Base-by-base conservation (phyloP, 805 yeast genomes). In the Sporopachydermia lactativora region DNA sequence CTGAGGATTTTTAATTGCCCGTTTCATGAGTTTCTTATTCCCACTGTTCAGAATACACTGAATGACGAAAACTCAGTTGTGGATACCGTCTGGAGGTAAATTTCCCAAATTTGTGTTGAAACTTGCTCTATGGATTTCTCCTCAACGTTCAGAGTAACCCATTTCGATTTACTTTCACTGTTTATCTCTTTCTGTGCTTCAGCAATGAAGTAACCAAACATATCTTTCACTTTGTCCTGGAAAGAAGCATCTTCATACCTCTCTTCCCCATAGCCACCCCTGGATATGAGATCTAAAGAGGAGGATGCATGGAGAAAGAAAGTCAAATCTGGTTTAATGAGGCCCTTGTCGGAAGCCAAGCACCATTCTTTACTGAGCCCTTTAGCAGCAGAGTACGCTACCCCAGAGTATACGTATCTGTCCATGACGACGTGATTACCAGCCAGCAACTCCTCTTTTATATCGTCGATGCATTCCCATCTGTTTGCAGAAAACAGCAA, bases 231-330 rank as follows among this genome's bases (percentile, higher is more conserved):
- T 34, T 62, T 64, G n/a, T 60, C 57, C 54, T 92, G 99, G 52
- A 92, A 81, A 39, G 70, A 75, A 3, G 58, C 55, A 18, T 68
- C 70, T 56, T 92, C 99, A 59, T 92, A 92, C 41, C 96, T 64
- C 57, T 92, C 99, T n/a, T 77, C 81, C 11, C 99, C 99, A 65
- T 81, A 92, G 1, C 94, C 94, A 6, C 74, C 75, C 42, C 97
- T 66, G 15, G 54, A 47, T 16, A 65, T 57, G 3, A 58, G 60
- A 4, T 60, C 69, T 46, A 58, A 52, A 19, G 73, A 66, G 37
- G 70, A 61, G 13, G 31, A 24, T 35, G 81, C 67, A 34, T 82
- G 77, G 43, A 92, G 61, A 49, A 89, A 92, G 1, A 92, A 42
- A 0, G 89, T 81, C 39, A 81, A 45, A 57, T 92, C 99, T 0